Evolutionary conservation across 768 basidiomycete species (phyloP).

Genomic region (Boletus vinaceobasis): DNA sequence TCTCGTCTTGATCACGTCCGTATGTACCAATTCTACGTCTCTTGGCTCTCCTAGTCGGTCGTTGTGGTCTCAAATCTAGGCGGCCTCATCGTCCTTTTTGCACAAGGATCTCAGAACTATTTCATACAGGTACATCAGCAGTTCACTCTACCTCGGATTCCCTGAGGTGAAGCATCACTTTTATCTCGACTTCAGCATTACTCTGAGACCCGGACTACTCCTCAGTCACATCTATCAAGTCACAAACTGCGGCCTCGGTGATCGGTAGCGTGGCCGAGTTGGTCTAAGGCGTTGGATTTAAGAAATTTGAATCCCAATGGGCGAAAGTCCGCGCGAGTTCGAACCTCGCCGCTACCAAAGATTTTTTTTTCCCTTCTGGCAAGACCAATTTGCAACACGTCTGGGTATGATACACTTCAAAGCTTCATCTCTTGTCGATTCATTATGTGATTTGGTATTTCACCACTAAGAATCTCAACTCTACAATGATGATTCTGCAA

Average conservation of each 20-base stretch:
- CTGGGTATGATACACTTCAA: too few relatives aligned
- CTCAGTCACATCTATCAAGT: background rate
- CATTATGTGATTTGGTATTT: background rate
- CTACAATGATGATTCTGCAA: background rate
- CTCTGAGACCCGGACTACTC: background rate
- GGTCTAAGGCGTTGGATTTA: conserved; percentile 93
- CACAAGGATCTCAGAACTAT: background rate
- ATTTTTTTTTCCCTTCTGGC: background rate
- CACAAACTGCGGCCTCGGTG: background rate
- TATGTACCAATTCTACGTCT: background rate
- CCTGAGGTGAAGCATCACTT: background rate
- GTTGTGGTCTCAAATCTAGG: background rate
- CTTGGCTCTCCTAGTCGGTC: background rate
- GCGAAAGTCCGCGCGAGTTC: conserved; percentile 84
- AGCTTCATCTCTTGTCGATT: background rate
- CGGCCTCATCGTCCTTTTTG: background rate
- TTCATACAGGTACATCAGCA: too few relatives aligned
- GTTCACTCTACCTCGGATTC: background rate
- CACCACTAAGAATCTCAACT: background rate
- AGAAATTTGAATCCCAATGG: conserved; percentile 77
- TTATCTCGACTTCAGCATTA: background rate
- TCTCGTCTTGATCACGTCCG: background rate
- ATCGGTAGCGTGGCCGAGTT: conserved; percentile 77
- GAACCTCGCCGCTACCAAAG: conserved; percentile 82
- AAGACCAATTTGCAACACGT: background rate